Evolutionary conservation across 495 filamentous ascomycete genomes (phyloP).

Genomic region (Clavariopsis aquatica): DNA sequence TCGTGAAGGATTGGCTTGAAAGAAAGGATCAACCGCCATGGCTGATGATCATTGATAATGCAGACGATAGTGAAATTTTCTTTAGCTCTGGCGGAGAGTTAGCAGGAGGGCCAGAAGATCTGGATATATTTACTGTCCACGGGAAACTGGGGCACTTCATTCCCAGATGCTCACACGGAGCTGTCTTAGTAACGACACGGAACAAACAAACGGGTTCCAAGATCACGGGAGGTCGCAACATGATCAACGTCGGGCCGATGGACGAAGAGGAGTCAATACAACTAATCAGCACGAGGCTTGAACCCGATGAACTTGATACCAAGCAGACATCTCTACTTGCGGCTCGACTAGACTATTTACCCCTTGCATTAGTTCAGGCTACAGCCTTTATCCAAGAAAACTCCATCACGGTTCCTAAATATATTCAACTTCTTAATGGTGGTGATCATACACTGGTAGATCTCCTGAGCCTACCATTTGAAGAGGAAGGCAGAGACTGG

Average conservation of each 20-base stretch:
- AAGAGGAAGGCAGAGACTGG: background rate
- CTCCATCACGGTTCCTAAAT: background rate
- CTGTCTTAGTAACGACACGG: constrained; percentile 20
- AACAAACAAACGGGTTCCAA: constrained; percentile 27
- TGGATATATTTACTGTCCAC: background rate
- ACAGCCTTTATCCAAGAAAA: constrained; percentile 19
- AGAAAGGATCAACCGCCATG: background rate
- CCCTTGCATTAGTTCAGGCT: background rate
- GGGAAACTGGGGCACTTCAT: constrained; percentile 5
- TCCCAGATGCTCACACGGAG: constrained; percentile 14
- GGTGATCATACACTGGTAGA: background rate
- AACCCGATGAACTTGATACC: constrained; percentile 12
- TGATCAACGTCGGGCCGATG: constrained; percentile 48
- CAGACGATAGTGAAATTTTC: background rate
- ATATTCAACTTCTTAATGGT: background rate
- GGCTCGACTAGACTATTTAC: background rate
- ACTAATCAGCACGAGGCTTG: constrained; percentile 50
- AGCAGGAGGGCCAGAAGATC: too few relatives aligned
- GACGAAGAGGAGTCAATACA: constrained; percentile 38
- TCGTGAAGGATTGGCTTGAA: background rate
- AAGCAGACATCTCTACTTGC: background rate
- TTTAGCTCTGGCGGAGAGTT: too few relatives aligned
- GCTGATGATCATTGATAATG: background rate
- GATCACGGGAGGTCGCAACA: constrained; percentile 43
- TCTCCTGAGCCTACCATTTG: background rate